Percentiles rank a stretch among this genome's conserved stretches.
Conservation (phyloP, 2,329 filamentous ascomycete genomes). For the Penicillium sp. region DNA sequence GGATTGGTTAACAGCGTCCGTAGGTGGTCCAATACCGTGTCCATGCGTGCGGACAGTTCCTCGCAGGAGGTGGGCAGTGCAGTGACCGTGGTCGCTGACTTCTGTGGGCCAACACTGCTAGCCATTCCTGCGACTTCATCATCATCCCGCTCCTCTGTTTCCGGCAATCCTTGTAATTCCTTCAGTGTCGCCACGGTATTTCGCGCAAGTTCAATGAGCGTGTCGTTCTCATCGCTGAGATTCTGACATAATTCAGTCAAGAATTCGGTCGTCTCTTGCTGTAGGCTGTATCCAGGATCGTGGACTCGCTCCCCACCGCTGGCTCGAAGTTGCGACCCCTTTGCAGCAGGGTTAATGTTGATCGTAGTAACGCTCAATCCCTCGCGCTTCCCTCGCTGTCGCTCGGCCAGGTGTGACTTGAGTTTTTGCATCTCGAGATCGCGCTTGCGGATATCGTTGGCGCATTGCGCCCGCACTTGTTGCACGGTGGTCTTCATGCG, state of each 20-base stretch:
- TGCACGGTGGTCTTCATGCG: constrained; percentile 76
- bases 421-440: constrained; percentile 86
- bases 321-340: constrained; percentile 32
- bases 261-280: constrained; percentile 87
- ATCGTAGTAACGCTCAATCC: constrained; percentile 53
- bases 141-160: constrained; percentile 26
- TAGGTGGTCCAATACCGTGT: constrained; percentile 76
- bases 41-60: constrained; percentile 70
- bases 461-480: constrained; percentile 82
- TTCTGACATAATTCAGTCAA: constrained; percentile 79
- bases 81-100: constrained; percentile 34
- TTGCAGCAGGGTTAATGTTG: constrained; percentile 45
- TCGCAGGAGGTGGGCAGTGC: constrained; percentile 65
- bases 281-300: constrained; percentile 67
- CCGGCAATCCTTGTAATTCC: constrained; percentile 55
- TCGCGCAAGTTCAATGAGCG: constrained; percentile 70
- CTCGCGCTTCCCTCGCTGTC: constrained; percentile 60
- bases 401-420: constrained; percentile 79
- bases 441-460: constrained; percentile 86
- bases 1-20: constrained; percentile 87
- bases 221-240: constrained; percentile 90
- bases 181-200: constrained; percentile 71
- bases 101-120: constrained; percentile 24
- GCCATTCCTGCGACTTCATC: constrained; percentile 34
- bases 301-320: constrained; percentile 48